phyloP scores from a whole-genome alignment of 1,139 yeast genomes.

The Protomyces inundatus region DNA sequence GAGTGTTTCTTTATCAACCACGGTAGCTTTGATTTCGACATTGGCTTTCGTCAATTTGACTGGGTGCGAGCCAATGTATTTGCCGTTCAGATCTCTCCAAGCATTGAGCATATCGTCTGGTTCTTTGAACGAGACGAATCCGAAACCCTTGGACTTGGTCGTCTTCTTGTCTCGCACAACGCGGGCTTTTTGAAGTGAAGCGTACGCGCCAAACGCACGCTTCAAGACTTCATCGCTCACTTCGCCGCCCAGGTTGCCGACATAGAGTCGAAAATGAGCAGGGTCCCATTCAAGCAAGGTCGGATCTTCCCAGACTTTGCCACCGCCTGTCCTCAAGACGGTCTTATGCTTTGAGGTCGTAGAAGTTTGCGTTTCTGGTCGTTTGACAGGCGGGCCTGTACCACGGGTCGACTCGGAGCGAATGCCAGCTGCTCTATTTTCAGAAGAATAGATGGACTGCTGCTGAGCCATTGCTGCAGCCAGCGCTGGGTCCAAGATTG shows the following conservation, averaged over 20 bases:
- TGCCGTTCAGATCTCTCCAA: slow-evolving; percentile 66
- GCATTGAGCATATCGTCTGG: slow-evolving; percentile 62
- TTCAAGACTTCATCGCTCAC: slow-evolving; percentile 54
- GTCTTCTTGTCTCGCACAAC: slow-evolving; percentile 50
- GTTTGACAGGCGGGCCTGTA: neutral
- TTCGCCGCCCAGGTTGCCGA: slow-evolving; percentile 68
- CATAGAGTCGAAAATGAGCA: slow-evolving; percentile 64
- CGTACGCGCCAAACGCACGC: slow-evolving; percentile 50
- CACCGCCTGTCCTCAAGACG: slow-evolving; percentile 46
- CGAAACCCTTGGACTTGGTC: slow-evolving; percentile 64
- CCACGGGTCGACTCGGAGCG: slow-evolving; percentile 10
- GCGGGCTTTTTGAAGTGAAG: slow-evolving; percentile 50
- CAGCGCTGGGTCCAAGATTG: slow-evolving; percentile 2
- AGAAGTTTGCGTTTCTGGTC: neutral
- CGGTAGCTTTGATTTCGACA: slow-evolving; percentile 25
- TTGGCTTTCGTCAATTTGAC: slow-evolving; percentile 61
- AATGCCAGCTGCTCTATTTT: slow-evolving; percentile 26
- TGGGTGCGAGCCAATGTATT: slow-evolving; percentile 70
- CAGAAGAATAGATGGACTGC: slow-evolving; percentile 34
- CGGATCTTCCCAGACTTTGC: slow-evolving; percentile 49
- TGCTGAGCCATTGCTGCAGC: slow-evolving; percentile 37
- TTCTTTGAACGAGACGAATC: slow-evolving; percentile 72
- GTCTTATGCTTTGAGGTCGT: slow-evolving; percentile 37
- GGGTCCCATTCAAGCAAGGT: slow-evolving; percentile 57
- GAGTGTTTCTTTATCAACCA: slow-evolving; percentile 18